Evolutionary conservation across 2,329 filamentous ascomycete genomes (phyloP), one percentile per base, ranked within the genome.

Genomic region (Podosphaera fusca): DNA sequence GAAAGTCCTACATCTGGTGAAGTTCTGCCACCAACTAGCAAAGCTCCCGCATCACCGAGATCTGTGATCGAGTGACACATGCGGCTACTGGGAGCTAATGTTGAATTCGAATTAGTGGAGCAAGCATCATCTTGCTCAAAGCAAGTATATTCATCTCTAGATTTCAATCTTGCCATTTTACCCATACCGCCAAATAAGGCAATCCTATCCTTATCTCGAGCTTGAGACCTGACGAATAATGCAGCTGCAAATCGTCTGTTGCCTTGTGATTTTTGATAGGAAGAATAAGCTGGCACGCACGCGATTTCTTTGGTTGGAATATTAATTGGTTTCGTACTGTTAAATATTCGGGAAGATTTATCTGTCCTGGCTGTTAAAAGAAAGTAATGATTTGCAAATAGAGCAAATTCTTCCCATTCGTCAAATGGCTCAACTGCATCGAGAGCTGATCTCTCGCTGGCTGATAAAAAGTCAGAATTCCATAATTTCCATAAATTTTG

Each of bases 351-450:
- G 14, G n/a, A 14, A 40, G 33, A 34, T 29, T 40, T 34, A 36
- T n/a, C 9, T 34, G 55, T 34, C 7, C 33, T 31, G 50, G 55
- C 49, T 8, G 35, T 21, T 7, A 94, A 73, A 49, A 95, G 70
- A 63, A 89, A 85, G 68, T 95, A 94, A 69, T 95, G 89, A 38
- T 81, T 81, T 1, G 79, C 80, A 67, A 94, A 95, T 0, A 95
- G 72, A 2, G 84, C 81, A 66, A 95, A 88, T 64, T 95, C 90
- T 69, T 96, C 90, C 87, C 87, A 95, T 69, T 95, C 89, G 67
- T 96, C 90, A 66, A 96, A 95, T 0, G 84, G 80, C 65, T 95
- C 90, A 14, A 88, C 69, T 0, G 71, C 66, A 63, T 95, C 83
- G 12, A 95, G 70, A 9, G 70, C 70, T 40, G 67, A 71, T 60